Percentiles rank a stretch among this genome's conserved stretches.
These are phyloP conservation scores for Lichtheimia hyalospora DNA, from an alignment of 371 early-diverging fungal species.

Conservation along the genomic window DNA sequence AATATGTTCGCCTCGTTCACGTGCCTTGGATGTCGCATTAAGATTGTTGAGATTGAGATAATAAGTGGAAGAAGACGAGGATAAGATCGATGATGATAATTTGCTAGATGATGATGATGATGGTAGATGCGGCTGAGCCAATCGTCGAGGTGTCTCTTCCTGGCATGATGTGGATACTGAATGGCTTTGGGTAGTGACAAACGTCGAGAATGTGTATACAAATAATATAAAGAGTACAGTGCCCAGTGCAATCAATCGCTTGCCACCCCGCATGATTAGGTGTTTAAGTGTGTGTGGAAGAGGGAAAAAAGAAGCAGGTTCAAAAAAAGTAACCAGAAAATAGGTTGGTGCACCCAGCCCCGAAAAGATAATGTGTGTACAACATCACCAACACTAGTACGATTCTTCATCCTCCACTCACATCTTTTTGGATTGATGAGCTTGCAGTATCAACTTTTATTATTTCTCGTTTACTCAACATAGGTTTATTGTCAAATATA, in stretches of 20 bases:
- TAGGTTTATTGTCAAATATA: too few species aligned
- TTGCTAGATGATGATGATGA: too few species aligned
- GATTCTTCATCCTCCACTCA: too few species aligned
- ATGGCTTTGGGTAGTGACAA: neutral
- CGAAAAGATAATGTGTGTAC: neutral
- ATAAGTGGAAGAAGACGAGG: neutral
- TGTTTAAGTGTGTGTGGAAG: neutral
- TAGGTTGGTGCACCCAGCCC: conserved; percentile 1
- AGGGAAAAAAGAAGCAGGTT: neutral
- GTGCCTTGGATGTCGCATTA: conserved; percentile 17
- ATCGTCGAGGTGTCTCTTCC: too few species aligned
- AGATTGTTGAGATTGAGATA: conserved; percentile 20
- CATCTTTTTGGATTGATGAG: too few species aligned
- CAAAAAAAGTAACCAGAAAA: neutral
- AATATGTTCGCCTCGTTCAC: conserved; percentile 8
- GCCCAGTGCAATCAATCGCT: conserved; percentile 8
- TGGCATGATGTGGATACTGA: too few species aligned
- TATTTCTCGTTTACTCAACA: too few species aligned
- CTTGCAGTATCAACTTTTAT: too few species aligned
- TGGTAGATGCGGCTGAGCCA: too few species aligned
- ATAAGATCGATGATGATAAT: too few species aligned
- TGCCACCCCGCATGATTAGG: conserved; percentile 15
- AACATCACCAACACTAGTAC: neutral
- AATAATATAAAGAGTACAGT: conserved; percentile 7
- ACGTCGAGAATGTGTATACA: neutral